Base-by-base conservation (phyloP, 2,329 filamentous ascomycete species). In the Beauveria asiatica region DNA sequence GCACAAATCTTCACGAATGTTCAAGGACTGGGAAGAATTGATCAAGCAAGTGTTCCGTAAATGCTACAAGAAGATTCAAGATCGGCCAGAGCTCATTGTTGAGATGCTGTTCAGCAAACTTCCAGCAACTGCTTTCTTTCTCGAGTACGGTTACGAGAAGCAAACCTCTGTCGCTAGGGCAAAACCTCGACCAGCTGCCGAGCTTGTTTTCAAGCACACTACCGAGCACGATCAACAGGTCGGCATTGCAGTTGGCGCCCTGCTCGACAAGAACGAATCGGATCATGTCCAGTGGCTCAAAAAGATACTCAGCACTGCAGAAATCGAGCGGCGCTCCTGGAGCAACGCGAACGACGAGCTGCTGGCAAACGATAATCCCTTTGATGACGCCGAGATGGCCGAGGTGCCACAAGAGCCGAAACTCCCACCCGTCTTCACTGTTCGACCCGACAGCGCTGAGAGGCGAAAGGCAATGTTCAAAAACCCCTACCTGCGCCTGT, bases 81-180 rank as follows among this genome's bases (percentile, higher is more conserved):
- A 96, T 65, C 83, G 92, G 48, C 92, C 92, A 0, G 90, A 93
- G 63, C 78, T 97, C 45, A 82, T 96, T 54, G 87, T 95, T 1
- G 94, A 99, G 74, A 84, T 99, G 80, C 79, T 99, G 16, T 99
- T 99, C 73, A 96, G 90, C 72, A 99, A 99, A 73, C 88, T 92
- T 61, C 87, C 86, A 56, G 83, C 83, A 50, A 96, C 90, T 0
- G 82, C 91, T 1, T 90, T 89, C 73, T 97, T 91, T 70, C 81
- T 99, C 5, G 92, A 97, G 69, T 92, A 92, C 68, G 94, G 94
- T 0, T 88, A 90, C 66, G 92, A 97, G 68, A 90, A 87, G 69
- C 90, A 89, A 70, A 91, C 93, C 65, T 83, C 87, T 0, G 71
- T 86, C 25, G 81, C 82, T 21, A 78, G 80, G 19, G 68, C 73